These are phyloP conservation scores for Hawksworthiomyces lignivorus DNA, from an alignment of 2,329 filamentous ascomycete genomes.

Conservation along the genomic window DNA sequence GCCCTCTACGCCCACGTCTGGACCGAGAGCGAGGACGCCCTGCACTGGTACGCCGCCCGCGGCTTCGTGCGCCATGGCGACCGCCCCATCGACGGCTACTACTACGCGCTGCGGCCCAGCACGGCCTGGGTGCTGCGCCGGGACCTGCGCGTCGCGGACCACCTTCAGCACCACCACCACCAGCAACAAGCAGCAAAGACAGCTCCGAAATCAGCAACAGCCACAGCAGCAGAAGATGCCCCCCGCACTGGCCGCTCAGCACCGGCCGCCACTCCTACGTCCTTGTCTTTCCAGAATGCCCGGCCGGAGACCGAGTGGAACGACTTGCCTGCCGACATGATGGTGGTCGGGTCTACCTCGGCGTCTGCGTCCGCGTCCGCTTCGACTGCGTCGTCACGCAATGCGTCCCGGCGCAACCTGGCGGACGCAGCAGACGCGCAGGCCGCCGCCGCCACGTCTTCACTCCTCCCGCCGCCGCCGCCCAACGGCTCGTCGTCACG, in stretches of 20 bases:
- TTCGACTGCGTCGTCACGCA: conserved; percentile 12
- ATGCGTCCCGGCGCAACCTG: conserved; percentile 4
- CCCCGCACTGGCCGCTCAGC: neutral
- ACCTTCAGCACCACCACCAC: neutral
- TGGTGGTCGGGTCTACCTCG: conserved; percentile 19
- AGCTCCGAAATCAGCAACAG: conserved; percentile 7
- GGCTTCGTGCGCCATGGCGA: conserved; percentile 44
- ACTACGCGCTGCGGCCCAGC: conserved; percentile 52
- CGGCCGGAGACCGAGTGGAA: conserved; percentile 58
- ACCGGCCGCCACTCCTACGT: conserved; percentile 15
- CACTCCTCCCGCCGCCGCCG: conserved; percentile 3
- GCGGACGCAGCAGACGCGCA: too few species aligned
- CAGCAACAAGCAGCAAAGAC: neutral
- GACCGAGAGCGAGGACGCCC: conserved; percentile 56
- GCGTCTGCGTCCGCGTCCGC: conserved; percentile 1
- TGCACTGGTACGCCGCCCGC: conserved; percentile 53
- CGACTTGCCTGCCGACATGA: conserved; percentile 55
- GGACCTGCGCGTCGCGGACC: conserved; percentile 24
- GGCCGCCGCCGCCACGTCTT: neutral
- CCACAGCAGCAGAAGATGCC: conserved; percentile 5
- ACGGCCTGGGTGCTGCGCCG: conserved; percentile 54
- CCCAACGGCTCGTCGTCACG: conserved; percentile 29
- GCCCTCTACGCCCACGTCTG: conserved; percentile 59
- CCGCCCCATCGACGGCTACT: conserved; percentile 49
- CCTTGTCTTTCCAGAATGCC: conserved; percentile 49